Base-by-base conservation (phyloP, 108 stramenopile species). In the Craspedostauros australis region DNA sequence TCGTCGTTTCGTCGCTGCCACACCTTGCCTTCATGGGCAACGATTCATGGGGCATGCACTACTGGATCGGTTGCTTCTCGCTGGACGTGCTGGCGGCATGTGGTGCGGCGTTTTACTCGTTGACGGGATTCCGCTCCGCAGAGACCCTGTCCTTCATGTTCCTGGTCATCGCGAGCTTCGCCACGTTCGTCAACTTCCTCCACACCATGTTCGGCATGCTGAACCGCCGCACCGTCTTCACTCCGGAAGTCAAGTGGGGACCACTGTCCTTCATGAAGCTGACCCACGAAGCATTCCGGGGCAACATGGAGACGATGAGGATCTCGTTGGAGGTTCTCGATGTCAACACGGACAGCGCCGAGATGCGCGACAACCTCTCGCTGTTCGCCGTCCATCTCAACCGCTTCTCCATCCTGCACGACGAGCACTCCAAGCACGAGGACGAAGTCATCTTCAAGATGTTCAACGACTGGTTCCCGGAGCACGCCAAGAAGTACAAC, bases 31-130 rank as follows among this genome's bases (percentile, higher is more conserved):
- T 63, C 46, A 48, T 69, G 23, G 53, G 46, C 9, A 50, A 36
- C n/a, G 68, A 56, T 11, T 31, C 14, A 7, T 69, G 53, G n/a
- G 44, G 45, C 20, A 62, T 69, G 60, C 48, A 34, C 29, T 63
- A 69, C 54, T 69, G 68, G 68, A 69, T 22, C 26, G 55, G 32
- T 22, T 61, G 60, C 34, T 69, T 69, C 34, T 54, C 68, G 16
- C 25, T 69, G 5, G 54, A 47, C 50, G 29, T 41, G 3, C 22
- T 69, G 26, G 60, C 68, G 9, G 68, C 60, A 34, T 26, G 24
- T 22, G 60, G 54, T 16, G 23, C 51, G 24, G 24, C 39, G 12
- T 62, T 57, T 21, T 69, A 69, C 50, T 18, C 53, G 2, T 8
- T 47, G 7, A 57, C 45, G 33, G 68, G 53, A 4, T 62, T 21